A percentile compares a stretch with the other conserved stretches of the same genome.
Evolutionary conservation across 1,284 basidiomycete species (phyloP).

Genomic region (Leccinum solheimii): DNA sequence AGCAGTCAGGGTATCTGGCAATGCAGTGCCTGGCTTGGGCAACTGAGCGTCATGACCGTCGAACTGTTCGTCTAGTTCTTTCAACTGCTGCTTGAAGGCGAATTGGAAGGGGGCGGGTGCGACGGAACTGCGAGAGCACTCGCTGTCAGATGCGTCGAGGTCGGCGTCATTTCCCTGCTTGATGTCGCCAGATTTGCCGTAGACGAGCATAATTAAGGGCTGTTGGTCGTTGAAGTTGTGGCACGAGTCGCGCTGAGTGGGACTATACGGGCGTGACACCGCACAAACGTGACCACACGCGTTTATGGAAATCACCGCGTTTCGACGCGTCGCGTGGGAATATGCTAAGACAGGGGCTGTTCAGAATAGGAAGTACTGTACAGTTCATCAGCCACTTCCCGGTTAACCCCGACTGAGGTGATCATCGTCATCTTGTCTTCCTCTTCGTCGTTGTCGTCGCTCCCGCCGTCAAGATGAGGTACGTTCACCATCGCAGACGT

Average conservation of each 20-base stretch:
- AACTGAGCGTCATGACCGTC: conserved; percentile 13
- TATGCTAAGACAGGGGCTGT: conserved; percentile 18
- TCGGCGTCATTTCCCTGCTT: not conserved
- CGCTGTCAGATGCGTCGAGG: conserved; percentile 10
- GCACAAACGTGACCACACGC: conserved; percentile 35
- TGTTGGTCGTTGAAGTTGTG: conserved; percentile 16
- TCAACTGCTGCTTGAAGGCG: conserved; percentile 28
- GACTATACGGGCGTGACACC: conserved; percentile 27
- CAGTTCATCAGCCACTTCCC: conserved; percentile 34
- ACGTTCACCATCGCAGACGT: conserved; percentile 9
- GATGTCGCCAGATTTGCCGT: conserved; percentile 23
- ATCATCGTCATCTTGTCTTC: not conserved
- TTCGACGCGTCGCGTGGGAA: conserved; percentile 7
- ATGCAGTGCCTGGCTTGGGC: conserved; percentile 2
- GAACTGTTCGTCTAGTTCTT: conserved; percentile 29
- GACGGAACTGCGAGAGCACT: conserved; percentile 6
- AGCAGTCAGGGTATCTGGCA: not conserved
- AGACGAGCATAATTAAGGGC: conserved; percentile 23
- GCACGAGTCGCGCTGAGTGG: conserved; percentile 4
- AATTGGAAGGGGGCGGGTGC: conserved; percentile 21
- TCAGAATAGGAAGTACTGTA: conserved; percentile 27
- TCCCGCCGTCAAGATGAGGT: conserved; percentile 30
- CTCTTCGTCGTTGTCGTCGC: not conserved
- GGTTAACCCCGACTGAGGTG: conserved; percentile 27
- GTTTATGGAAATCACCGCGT: conserved; percentile 33